Evolutionary conservation across 2,329 filamentous ascomycete genomes (phyloP), one percentile per base, ranked within the genome.

Genomic region (Colletotrichum camelliae): DNA sequence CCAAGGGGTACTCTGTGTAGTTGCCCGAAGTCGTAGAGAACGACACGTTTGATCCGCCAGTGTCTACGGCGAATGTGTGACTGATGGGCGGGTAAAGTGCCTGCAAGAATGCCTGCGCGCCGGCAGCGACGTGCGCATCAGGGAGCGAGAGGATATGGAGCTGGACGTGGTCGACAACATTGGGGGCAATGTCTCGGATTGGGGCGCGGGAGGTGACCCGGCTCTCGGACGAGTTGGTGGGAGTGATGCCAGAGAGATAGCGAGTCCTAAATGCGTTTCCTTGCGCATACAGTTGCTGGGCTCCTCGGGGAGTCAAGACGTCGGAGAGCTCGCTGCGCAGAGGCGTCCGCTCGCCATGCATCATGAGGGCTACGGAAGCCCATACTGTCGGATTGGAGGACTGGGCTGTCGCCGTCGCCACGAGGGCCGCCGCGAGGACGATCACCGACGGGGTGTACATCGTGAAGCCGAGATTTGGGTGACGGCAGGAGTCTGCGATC

Each of bases 91-190:
- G 95, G 81, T 98, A 98, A 5, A 98, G 87, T 6, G 94, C 95
- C 82, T 98, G 96, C 79, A 97, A 85, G 84, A 98, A 97, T 1
- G 93, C 95, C 67, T 91, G 87, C 39, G 94, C 95, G 4, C 94
- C 92, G 76, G 90, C 92, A 67, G 92, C 90, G 37, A 96, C 81
- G 80, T 85, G 88, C 31, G 84, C 81, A 67, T 89, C 85, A 6
- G 83, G 80, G 43, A 81, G 86, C 24, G 87, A 85, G 37, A 85
- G 77, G 39, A 90, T 79, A 37, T 82, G 80, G 21, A 92, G 79
- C 78, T 91, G 87, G 3, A 74, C 79, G 74, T 89, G 90, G 79
- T 91, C 85, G 64, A 92, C 86, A n/a, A 84, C 83, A 74, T 88
- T 81, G 10, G 78, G 66, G 21, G 83, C 79, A 37, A 92, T 82